A percentile compares a stretch with the other conserved stretches of the same genome.
Evolutionary conservation across 768 basidiomycete species (phyloP).

Genomic region (Phylloporus sp.): DNA sequence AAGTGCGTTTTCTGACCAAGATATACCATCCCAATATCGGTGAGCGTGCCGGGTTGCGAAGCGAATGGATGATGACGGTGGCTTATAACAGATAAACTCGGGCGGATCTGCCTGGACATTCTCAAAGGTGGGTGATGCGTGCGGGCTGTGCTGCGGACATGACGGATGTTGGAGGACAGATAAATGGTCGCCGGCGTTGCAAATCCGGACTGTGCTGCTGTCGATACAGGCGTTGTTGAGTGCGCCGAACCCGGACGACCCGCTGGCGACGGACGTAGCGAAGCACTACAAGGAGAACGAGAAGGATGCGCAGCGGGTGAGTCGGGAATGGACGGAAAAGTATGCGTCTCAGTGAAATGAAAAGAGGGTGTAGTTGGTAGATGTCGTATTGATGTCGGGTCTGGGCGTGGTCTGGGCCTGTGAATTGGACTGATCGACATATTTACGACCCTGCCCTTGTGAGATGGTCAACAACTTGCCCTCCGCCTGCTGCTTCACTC

Average conservation of each 20-base stretch:
- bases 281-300: conserved; percentile 99
- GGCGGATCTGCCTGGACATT: conserved; percentile 97
- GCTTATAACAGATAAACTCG: conserved; percentile 88
- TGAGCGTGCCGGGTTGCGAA: conserved; percentile 36
- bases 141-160: not conserved
- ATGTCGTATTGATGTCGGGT: conserved; percentile 1
- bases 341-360: conserved; percentile 50
- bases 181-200: conserved; percentile 98
- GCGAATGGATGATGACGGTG: conserved; percentile 10
- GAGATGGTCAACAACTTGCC: conserved; percentile 6
- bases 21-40: conserved; percentile 99
- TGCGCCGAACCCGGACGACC: conserved; percentile 95
- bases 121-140: conserved; percentile 83
- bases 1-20: conserved; percentile 96
- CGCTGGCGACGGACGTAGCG: conserved; percentile 90
- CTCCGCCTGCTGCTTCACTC: conserved; percentile 12
- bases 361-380: conserved; percentile 4
- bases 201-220: conserved; percentile 95
- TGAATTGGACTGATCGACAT: conserved; percentile 16
- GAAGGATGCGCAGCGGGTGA: conserved; percentile 86
- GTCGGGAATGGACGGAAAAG: conserved; percentile 91
- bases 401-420: conserved; percentile 25
- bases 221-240: conserved; percentile 96
- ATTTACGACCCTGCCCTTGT: conserved; percentile 14
- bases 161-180: conserved; percentile 42